A percentile compares a stretch with the other conserved stretches of the same genome.
These are phyloP conservation scores for Friedmanniomyces simplex DNA, from an alignment of 495 filamentous ascomycete genomes.

Conservation along the genomic window DNA sequence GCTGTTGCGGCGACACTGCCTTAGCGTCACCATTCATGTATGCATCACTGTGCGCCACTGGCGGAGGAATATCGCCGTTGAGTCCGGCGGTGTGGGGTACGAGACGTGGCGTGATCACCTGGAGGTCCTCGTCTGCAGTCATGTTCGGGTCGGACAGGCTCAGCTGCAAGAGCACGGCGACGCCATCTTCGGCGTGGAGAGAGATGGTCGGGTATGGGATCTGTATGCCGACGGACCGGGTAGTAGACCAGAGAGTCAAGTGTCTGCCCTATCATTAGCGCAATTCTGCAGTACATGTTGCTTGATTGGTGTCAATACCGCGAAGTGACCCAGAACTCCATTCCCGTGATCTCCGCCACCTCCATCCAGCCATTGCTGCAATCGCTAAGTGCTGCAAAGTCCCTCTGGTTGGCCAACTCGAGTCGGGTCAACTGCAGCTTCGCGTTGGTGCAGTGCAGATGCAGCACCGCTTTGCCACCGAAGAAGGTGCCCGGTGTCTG, in stretches of 20 bases:
- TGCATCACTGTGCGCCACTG: background rate
- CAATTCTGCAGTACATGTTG: background rate
- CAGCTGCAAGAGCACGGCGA: constrained; percentile 73
- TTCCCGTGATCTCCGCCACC: constrained; percentile 36
- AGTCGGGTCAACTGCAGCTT: constrained; percentile 44
- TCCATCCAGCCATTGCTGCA: constrained; percentile 9
- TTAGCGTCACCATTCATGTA: constrained; percentile 6
- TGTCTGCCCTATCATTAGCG: constrained; percentile 39
- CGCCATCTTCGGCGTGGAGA: constrained; percentile 63
- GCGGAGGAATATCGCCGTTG: constrained; percentile 1
- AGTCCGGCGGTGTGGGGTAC: constrained; percentile 41
- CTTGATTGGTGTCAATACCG: constrained; percentile 42
- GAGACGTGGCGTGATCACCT: constrained; percentile 62
- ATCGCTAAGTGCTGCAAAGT: constrained; percentile 22
- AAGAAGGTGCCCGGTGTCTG: constrained; percentile 79
- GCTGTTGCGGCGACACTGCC: constrained; percentile 32
- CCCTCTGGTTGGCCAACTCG: constrained; percentile 31
- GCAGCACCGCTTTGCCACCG: constrained; percentile 64
- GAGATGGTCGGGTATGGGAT: constrained; percentile 84
- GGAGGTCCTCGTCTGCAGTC: constrained; percentile 52
- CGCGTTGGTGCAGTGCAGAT: constrained; percentile 57
- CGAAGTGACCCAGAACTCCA: constrained; percentile 72
- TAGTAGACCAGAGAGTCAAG: constrained; percentile 59
- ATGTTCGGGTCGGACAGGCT: constrained; percentile 40
- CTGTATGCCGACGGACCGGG: constrained; percentile 50